phyloP scores from a whole-genome alignment of 345 rosid species.

The Isatis tinctoria region DNA sequence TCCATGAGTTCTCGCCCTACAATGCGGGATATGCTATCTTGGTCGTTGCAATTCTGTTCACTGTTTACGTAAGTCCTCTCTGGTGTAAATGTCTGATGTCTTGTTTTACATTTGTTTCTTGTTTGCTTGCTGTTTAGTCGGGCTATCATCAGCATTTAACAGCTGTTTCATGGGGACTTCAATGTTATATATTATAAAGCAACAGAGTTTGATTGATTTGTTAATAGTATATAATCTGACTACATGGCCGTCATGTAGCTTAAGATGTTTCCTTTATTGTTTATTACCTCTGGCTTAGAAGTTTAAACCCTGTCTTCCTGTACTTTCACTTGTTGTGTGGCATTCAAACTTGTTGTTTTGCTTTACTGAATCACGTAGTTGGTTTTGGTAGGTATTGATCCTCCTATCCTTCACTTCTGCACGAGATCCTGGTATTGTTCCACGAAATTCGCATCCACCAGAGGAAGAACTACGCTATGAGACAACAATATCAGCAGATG shows the following conservation, averaged over 20 bases:
- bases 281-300: conserved; percentile 2
- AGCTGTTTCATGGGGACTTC: neutral
- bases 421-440: conserved; percentile 92
- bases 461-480: conserved; percentile 79
- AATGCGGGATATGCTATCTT: conserved; percentile 78
- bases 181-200: too few species aligned
- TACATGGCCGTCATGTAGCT: neutral
- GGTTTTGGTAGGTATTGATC: conserved; percentile 62
- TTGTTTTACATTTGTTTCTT: neutral
- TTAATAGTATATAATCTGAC: neutral
- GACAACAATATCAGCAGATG: conserved; percentile 48
- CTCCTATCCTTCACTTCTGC: conserved; percentile 90
- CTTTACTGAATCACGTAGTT: conserved; percentile 17
- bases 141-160: neutral
- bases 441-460: conserved; percentile 91
- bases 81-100: neutral
- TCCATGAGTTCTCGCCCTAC: conserved; percentile 68
- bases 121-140: neutral
- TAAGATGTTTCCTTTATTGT: neutral
- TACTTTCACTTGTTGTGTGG: neutral
- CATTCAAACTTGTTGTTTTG: neutral
- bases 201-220: neutral
- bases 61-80: conserved; percentile 62
- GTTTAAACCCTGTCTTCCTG: neutral
- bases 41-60: conserved; percentile 64